phyloP scores from a whole-genome alignment of 1,139 yeast genomes.

The Nematodospora anomalae region DNA sequence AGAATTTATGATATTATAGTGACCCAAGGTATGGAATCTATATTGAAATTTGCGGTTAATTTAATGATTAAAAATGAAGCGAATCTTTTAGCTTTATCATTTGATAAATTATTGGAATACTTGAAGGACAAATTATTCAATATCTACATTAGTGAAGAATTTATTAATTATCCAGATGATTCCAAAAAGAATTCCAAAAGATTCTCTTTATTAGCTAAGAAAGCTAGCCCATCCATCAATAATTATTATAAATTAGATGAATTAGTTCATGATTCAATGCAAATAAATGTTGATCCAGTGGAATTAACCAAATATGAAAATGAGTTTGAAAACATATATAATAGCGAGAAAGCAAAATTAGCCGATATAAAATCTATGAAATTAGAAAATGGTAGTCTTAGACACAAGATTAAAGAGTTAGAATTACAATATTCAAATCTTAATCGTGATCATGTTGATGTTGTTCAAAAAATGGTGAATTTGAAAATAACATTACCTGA shows the following conservation, averaged over 20 bases:
- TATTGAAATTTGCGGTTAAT: slow-evolving; percentile 77
- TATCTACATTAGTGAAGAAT: slow-evolving; percentile 54
- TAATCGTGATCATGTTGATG: slow-evolving; percentile 68
- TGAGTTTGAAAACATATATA: slow-evolving; percentile 75
- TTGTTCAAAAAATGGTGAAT: slow-evolving; percentile 45
- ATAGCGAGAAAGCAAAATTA: slow-evolving; percentile 63
- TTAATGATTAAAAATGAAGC: slow-evolving; percentile 68
- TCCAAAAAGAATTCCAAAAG: slow-evolving; percentile 14
- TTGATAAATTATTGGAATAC: slow-evolving; percentile 73
- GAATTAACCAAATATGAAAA: slow-evolving; percentile 65
- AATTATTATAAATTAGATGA: slow-evolving; percentile 61
- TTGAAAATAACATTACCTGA: slow-evolving; percentile 44
- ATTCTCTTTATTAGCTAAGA: slow-evolving; percentile 17
- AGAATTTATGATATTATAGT: slow-evolving; percentile 82
- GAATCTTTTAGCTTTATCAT: slow-evolving; percentile 57
- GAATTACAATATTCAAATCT: slow-evolving; percentile 70
- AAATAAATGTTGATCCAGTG: slow-evolving; percentile 68
- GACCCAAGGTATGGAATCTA: slow-evolving; percentile 84
- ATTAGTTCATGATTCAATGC: slow-evolving; percentile 78
- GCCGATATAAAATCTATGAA: slow-evolving; percentile 69
- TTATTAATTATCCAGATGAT: slow-evolving; percentile 17
- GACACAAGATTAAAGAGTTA: slow-evolving; percentile 70
- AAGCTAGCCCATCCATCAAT: slow-evolving; percentile 1
- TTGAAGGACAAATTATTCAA: slow-evolving; percentile 79
- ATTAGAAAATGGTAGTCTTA: slow-evolving; percentile 66